A percentile compares a stretch with the other conserved stretches of the same genome.
Evolutionary conservation across 805 yeast species (phyloP).

Genomic region (Ogataea chonburiensis): DNA sequence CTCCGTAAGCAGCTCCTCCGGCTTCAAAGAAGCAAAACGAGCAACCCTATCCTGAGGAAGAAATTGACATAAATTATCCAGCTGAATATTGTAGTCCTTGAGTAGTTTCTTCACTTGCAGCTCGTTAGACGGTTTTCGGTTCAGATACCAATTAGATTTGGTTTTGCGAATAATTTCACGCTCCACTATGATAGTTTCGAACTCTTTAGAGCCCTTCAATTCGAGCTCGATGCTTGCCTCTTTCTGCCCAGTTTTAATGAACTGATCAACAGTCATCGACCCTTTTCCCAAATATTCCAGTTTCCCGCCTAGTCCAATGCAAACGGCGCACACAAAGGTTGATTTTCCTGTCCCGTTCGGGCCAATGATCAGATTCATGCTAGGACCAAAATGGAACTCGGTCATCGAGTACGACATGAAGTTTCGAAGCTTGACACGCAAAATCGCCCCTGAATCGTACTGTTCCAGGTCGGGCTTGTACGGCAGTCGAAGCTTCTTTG

Average conservation of each 20-base stretch:
- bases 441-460: conserved; percentile 46
- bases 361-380: conserved; percentile 87
- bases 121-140: conserved; percentile 43
- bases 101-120: conserved; percentile 44
- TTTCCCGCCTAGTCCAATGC: conserved; percentile 83
- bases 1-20: conserved; percentile 70
- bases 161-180: conserved; percentile 44
- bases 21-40: conserved; percentile 78
- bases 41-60: conserved; percentile 95
- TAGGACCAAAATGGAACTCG: conserved; percentile 76
- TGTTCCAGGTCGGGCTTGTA: conserved; percentile 24
- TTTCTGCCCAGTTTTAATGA: conserved; percentile 66
- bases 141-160: conserved; percentile 53
- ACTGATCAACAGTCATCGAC: conserved; percentile 55
- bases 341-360: conserved; percentile 97
- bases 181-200: conserved; percentile 38
- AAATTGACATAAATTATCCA: conserved; percentile 91
- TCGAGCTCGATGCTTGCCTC: conserved; percentile 49
- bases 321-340: conserved; percentile 88
- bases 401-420: conserved; percentile 69
- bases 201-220: conserved; percentile 40
- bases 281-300: conserved; percentile 71
- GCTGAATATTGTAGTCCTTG: conserved; percentile 64
- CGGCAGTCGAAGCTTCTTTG: conserved; percentile 22
- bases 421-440: conserved; percentile 52